These are phyloP conservation scores for Globisporangium iwayamae DNA, from an alignment of 352 stramenopile species.

Conservation along the genomic window DNA sequence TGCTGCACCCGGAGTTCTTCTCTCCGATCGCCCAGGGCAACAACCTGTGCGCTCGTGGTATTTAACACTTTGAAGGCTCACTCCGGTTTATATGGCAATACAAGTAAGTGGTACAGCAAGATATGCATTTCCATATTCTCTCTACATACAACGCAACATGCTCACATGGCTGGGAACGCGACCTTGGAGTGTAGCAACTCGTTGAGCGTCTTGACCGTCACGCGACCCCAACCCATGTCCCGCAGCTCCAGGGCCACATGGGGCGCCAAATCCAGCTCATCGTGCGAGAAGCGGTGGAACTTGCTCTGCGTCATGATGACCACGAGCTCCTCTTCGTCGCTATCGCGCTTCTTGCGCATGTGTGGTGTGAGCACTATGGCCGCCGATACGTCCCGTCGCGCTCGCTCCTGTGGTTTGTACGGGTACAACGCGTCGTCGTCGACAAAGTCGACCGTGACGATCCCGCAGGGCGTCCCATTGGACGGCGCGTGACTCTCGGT, in stretches of 20 bases:
- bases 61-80: neutral
- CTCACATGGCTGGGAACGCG: neutral
- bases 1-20: no score
- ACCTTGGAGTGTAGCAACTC: neutral
- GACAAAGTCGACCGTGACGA: neutral
- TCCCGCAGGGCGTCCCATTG: neutral
- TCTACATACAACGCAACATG: neutral
- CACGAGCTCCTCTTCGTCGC: neutral
- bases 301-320: neutral
- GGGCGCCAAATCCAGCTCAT: neutral
- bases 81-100: no score
- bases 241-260: neutral
- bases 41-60: neutral
- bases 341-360: neutral
- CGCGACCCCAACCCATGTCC: neutral
- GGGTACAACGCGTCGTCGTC: neutral
- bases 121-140: neutral
- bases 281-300: neutral
- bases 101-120: neutral
- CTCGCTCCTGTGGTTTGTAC: neutral
- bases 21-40: neutral
- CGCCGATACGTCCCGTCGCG: neutral
- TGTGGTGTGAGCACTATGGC: conserved; percentile 1
- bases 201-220: neutral
- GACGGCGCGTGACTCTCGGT: conserved; percentile 3